Evolutionary conservation across 2,329 filamentous ascomycete species (phyloP), one percentile per base, ranked within the genome.

Genomic region (Orbilia oligospora): DNA sequence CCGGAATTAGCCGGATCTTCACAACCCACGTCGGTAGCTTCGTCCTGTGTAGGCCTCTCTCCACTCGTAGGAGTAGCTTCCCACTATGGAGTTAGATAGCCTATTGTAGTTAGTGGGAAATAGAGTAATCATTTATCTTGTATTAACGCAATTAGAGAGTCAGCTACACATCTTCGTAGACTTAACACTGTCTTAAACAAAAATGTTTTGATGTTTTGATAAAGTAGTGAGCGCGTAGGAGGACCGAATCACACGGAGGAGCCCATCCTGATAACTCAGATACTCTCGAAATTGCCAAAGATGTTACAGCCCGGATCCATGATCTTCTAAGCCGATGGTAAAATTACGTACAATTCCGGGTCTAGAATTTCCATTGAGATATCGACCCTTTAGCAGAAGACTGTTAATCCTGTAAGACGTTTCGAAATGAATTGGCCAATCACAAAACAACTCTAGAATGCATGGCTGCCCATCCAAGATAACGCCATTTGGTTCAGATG

Each of bases 1-100:
- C 51, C 51, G 51, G 51, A 55, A 55, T 55, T 55, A 55, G 12
- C 51, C 51, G 24, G 24, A 55, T 55, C 51, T 16, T 8, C 51
- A 33, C 5, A 2, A 18, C 14, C 24, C 51, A 27, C 24, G 18
- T 2, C 5, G 20, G 9, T n/a, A n/a, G n/a, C n/a, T n/a, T n/a
- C n/a, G 14, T 44, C n/a, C n/a, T n/a, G 4, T 44, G 4, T 44
- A 38, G 12, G 12, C 6, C 36, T 14, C 36, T 38, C 36, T n/a
- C n/a, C n/a, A n/a, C n/a, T n/a, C n/a, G 27, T 30, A 6, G 27
- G 27, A 30, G 27, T 30, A 30, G 27, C 27, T 30, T 30, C 27
- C 27, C n/a, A n/a, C n/a, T n/a, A n/a, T n/a, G n/a, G n/a, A n/a
- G n/a, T n/a, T n/a, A n/a, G n/a, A n/a, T n/a, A n/a, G n/a, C n/a